A percentile compares a stretch with the other conserved stretches of the same genome.
Conservation (phyloP, 2,329 filamentous ascomycete genomes). For the Leptographium radiaticola region DNA sequence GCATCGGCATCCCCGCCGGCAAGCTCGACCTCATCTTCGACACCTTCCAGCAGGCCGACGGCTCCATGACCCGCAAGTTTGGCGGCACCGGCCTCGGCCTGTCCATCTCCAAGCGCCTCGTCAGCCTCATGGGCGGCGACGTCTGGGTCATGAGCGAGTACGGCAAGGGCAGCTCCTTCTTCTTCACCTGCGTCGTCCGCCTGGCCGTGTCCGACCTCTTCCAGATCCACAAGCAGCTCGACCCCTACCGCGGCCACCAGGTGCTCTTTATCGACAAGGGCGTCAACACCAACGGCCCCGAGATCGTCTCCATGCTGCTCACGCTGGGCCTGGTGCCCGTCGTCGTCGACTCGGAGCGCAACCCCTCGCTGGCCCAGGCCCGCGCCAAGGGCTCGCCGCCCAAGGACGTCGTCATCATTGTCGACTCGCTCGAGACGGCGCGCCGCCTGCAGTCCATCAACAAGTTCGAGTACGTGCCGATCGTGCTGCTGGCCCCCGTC, state of each 20-base stretch:
- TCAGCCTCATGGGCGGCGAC: conserved; percentile 91
- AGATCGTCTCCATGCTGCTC: conserved; percentile 66
- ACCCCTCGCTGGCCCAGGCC: conserved; percentile 39
- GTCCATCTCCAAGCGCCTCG: conserved; percentile 88
- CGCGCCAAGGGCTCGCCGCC: conserved; percentile 46
- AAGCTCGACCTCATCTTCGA: conserved; percentile 97
- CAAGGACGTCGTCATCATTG: conserved; percentile 93
- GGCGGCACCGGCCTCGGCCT: conserved; percentile 87
- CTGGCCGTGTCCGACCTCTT: conserved; percentile 67
- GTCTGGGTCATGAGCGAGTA: conserved; percentile 93
- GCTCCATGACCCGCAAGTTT: conserved; percentile 91
- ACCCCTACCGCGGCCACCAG: conserved; percentile 83
- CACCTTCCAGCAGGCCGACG: conserved; percentile 96
- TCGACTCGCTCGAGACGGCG: conserved; percentile 89
- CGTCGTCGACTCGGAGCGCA: conserved; percentile 70
- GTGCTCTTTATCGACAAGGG: conserved; percentile 93
- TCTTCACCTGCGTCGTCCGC: conserved; percentile 87
- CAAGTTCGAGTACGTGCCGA: conserved; percentile 95
- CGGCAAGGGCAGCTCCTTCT: conserved; percentile 85
- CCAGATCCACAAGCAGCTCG: conserved; percentile 69
- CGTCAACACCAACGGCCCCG: conserved; percentile 60
- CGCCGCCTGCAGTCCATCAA: conserved; percentile 72
- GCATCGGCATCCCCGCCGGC: conserved; percentile 89
- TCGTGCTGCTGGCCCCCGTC: conserved; percentile 78
- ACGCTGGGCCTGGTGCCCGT: conserved; percentile 69